Base-by-base conservation (phyloP, 1,284 basidiomycete species). In the Boletus semigastroideus region DNA sequence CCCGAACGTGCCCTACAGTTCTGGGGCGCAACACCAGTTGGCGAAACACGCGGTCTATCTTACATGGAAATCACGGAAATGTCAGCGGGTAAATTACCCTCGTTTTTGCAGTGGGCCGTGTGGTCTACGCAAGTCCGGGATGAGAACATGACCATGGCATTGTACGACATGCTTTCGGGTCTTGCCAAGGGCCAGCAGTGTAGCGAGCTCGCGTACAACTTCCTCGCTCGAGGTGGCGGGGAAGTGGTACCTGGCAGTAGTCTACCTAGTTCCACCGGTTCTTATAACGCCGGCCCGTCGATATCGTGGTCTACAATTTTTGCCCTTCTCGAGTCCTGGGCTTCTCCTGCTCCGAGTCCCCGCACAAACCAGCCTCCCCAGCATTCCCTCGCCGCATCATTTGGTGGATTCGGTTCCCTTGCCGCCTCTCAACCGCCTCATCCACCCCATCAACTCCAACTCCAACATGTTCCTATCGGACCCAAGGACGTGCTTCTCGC, bases 151-250 rank as follows among this genome's bases (percentile, higher is more conserved):
- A 78, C 86, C 19, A 84, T 83, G 58, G 88, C 92, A 0, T 74
- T 94, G 53, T 95, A 92, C 69, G 89, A 94, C 57, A 93, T 96
- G 91, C 74, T 96, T 19, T 75, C 82, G 5, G 92, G 93, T n/a
- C 77, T 96, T 20, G 83, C 92, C 0, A 86, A 86, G 43, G 94
- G 94, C 0, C 84, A 89, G 41, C 83, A 86, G 51, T 92, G 91
- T 61, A 92, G 90, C 57, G 88, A 92, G 59, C 75, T 90, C 19
- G 85, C 90, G 0, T 92, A 92, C 72, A 92, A 93, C 64, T 93
- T 94, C 67, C 79, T 94, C 65, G 87, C 82, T 12, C 74, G 84
- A 30, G 85, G 82, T 9, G 78, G 78, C 10, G 78, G 78, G 0
- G 86, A 88, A 53, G 78, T 86, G 10, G 69, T 87, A 47, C 75